phyloP scores from a whole-genome alignment of 192 early-diverging fungal species.

The Coemansia sp. region DNA sequence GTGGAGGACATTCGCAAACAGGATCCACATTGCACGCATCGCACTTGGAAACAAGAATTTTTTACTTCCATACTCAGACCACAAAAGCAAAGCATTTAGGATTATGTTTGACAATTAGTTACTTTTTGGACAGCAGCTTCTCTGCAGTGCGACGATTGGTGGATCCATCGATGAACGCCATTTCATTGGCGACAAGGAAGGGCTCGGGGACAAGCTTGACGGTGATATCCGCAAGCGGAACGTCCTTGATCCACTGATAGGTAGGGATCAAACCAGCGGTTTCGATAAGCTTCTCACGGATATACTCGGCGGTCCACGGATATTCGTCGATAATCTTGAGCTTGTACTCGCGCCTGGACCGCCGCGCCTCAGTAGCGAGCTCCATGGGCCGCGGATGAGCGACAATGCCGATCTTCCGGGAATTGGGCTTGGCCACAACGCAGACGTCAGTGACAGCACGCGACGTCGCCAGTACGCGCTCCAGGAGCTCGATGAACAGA shows the following conservation, averaged over 20 bases:
- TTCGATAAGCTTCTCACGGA: slow-evolving; percentile 36
- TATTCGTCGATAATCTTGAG: slow-evolving; percentile 32
- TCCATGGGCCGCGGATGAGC: slow-evolving; percentile 46
- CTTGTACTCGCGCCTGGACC: slow-evolving; percentile 38
- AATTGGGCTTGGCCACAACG: slow-evolving; percentile 12
- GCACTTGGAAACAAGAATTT: no score
- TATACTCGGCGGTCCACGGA: slow-evolving; percentile 43
- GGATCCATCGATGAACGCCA: slow-evolving; percentile 34
- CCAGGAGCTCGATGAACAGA: slow-evolving; percentile 32
- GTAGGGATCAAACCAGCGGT: not conserved
- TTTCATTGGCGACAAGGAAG: slow-evolving; percentile 22
- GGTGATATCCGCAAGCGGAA: slow-evolving; percentile 17
- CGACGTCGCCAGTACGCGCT: slow-evolving; percentile 29
- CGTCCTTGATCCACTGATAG: slow-evolving; percentile 29
- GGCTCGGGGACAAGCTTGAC: slow-evolving; percentile 47
- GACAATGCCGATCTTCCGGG: slow-evolving; percentile 16
- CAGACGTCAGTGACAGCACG: slow-evolving; percentile 36
- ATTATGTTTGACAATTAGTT: not conserved
- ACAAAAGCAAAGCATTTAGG: no score
- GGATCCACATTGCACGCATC: no score
- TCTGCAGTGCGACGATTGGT: slow-evolving; percentile 27
- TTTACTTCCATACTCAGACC: no score
- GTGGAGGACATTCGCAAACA: no score
- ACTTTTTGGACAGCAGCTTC: slow-evolving; percentile 8
- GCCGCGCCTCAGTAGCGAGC: slow-evolving; percentile 25